phyloP scores from a whole-genome alignment of 2,329 filamentous ascomycete species.

The Claviceps lovelessii region DNA sequence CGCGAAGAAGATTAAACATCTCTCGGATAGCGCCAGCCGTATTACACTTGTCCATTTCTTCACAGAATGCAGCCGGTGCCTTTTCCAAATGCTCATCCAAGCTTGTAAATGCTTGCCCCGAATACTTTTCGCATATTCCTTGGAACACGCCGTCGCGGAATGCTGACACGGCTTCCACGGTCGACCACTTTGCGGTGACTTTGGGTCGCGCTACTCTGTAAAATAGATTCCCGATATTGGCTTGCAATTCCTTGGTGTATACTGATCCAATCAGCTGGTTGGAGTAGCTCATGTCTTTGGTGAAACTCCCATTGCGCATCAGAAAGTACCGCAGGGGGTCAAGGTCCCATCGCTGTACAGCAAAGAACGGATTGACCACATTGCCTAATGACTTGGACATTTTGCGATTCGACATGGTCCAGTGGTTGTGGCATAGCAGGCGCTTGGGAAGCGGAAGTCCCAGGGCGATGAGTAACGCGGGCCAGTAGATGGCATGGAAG shows the following conservation, averaged over 20 bases:
- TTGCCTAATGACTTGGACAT: slow-evolving; percentile 97
- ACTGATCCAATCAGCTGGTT: slow-evolving; percentile 60
- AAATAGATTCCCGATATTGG: slow-evolving; percentile 66
- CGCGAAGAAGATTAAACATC: slow-evolving; percentile 47
- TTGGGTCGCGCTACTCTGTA: slow-evolving; percentile 55
- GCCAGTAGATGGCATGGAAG: slow-evolving; percentile 98
- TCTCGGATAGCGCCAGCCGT: slow-evolving; percentile 49
- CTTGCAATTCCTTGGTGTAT: slow-evolving; percentile 68
- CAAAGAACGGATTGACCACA: slow-evolving; percentile 87
- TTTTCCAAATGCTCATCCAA: slow-evolving; percentile 13
- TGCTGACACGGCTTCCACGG: slow-evolving; percentile 39
- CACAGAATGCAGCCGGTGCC: slow-evolving; percentile 19
- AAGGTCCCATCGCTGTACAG: slow-evolving; percentile 73
- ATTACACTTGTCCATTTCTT: slow-evolving; percentile 49
- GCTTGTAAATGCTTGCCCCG: slow-evolving; percentile 11
- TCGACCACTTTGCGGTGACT: slow-evolving; percentile 42
- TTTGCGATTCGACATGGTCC: slow-evolving; percentile 82
- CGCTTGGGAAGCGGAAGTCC: slow-evolving; percentile 63
- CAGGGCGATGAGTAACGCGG: slow-evolving; percentile 82
- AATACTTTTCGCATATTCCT: background rate
- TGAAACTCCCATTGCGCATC: slow-evolving; percentile 62
- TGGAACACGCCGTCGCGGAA: slow-evolving; percentile 15
- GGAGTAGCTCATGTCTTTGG: slow-evolving; percentile 69
- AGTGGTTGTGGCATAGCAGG: slow-evolving; percentile 82
- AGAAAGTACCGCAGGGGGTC: slow-evolving; percentile 87